Conservation (phyloP, 306 rosid species). For the Pueraria montana region DNA sequence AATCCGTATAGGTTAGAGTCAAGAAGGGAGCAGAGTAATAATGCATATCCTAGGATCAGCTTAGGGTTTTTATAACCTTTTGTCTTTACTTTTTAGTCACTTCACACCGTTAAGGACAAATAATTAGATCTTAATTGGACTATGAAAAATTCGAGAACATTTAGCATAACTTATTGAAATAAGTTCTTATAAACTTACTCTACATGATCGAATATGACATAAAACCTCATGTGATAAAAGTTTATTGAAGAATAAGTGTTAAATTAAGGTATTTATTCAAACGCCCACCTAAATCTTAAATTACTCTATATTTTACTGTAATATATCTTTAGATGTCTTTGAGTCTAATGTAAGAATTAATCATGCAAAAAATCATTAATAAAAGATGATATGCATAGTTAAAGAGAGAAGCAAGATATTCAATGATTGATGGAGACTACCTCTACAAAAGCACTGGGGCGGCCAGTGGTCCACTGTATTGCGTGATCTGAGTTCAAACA, state of each 20-base stretch:
- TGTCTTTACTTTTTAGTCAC: too few relatives aligned
- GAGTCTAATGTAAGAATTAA: not conserved
- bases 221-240: too few relatives aligned
- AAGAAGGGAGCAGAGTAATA: too few relatives aligned
- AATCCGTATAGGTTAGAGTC: too few relatives aligned
- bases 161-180: too few relatives aligned
- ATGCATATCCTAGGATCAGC: too few relatives aligned
- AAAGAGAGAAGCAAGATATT: not conserved
- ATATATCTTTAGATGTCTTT: not conserved
- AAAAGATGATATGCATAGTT: not conserved
- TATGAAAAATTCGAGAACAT: too few relatives aligned
- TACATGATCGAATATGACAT: too few relatives aligned
- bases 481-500: not conserved
- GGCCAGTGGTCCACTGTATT: not conserved
- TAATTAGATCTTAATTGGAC: too few relatives aligned
- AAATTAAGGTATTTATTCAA: not conserved
- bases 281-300: not conserved
- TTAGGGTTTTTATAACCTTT: too few relatives aligned
- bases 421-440: not conserved
- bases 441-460: not conserved
- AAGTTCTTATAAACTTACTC: too few relatives aligned
- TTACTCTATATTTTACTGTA: not conserved
- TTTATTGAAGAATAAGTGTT: not conserved
- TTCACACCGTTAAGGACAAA: too few relatives aligned
- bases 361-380: not conserved